Percentiles rank a stretch among this genome's conserved stretches.
Evolutionary conservation across 2,329 filamentous ascomycete species (phyloP).

Genomic region (Verticillium isaacii): DNA sequence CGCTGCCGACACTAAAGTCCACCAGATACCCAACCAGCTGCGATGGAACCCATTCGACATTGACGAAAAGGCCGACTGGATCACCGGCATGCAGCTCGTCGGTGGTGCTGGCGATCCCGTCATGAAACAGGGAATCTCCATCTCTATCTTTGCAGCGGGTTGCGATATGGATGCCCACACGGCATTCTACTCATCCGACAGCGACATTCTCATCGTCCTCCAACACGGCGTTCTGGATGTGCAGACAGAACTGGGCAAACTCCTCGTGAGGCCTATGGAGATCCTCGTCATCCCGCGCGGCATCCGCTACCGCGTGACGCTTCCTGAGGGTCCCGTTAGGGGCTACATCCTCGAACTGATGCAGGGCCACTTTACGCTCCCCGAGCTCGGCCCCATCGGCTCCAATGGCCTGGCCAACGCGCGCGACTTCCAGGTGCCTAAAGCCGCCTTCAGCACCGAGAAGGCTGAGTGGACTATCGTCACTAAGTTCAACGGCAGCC

Average conservation of each 20-base stretch:
- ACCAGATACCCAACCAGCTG: conserved; percentile 77
- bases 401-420: conserved; percentile 63
- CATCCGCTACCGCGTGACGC: conserved; percentile 54
- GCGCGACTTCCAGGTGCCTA: conserved; percentile 60
- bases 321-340: conserved; percentile 53
- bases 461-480: conserved; percentile 41
- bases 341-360: conserved; percentile 67
- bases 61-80: conserved; percentile 31
- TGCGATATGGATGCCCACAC: conserved; percentile 62
- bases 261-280: conserved; percentile 59
- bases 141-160: conserved; percentile 64
- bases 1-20: conserved; percentile 48
- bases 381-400: conserved; percentile 62
- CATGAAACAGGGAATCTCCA: conserved; percentile 63
- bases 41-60: conserved; percentile 80
- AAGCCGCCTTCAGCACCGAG: conserved; percentile 52
- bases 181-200: conserved; percentile 68
- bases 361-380: conserved; percentile 58
- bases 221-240: conserved; percentile 62
- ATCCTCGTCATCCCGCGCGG: conserved; percentile 61
- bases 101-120: conserved; percentile 68
- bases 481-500: conserved; percentile 52
- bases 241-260: conserved; percentile 57
- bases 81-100: conserved; percentile 51
- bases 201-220: conserved; percentile 62